Conservation (phyloP, 179 eudicot genomes). For the Sideroxylon spinosum region DNA sequence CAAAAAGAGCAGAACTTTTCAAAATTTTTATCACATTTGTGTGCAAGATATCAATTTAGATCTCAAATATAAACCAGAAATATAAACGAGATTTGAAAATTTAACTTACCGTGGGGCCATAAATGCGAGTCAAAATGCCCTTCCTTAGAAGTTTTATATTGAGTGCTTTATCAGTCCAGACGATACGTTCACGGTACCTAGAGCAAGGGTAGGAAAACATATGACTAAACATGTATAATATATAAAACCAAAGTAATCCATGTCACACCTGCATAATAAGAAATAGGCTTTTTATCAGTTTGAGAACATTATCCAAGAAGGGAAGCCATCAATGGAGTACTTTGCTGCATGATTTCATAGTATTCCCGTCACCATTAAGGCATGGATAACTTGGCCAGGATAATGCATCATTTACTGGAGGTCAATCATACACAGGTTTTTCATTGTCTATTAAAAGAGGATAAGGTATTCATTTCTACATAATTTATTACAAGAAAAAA, state of each 20-base stretch:
- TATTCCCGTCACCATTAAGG: background rate
- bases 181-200: conserved; percentile 46
- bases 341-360: background rate
- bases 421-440: too few species aligned
- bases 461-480: too few species aligned
- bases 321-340: background rate
- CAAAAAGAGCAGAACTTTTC: background rate
- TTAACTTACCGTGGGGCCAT: conserved; percentile 66
- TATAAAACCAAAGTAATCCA: too few species aligned
- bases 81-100: background rate
- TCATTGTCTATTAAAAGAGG: too few species aligned
- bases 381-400: too few species aligned
- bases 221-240: background rate
- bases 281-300: too few species aligned
- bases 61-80: background rate
- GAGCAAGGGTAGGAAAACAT: conserved; percentile 5
- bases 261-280: too few species aligned
- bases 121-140: conserved; percentile 61
- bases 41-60: background rate
- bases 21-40: background rate
- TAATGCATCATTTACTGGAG: too few species aligned
- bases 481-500: too few species aligned
- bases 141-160: conserved; percentile 42
- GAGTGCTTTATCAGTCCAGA: conserved; percentile 51
- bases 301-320: too few species aligned